A percentile compares a stretch with the other conserved stretches of the same genome.
These are phyloP conservation scores for Paraphoma chrysanthemicola DNA, from an alignment of 2,329 filamentous ascomycete genomes.

Conservation along the genomic window DNA sequence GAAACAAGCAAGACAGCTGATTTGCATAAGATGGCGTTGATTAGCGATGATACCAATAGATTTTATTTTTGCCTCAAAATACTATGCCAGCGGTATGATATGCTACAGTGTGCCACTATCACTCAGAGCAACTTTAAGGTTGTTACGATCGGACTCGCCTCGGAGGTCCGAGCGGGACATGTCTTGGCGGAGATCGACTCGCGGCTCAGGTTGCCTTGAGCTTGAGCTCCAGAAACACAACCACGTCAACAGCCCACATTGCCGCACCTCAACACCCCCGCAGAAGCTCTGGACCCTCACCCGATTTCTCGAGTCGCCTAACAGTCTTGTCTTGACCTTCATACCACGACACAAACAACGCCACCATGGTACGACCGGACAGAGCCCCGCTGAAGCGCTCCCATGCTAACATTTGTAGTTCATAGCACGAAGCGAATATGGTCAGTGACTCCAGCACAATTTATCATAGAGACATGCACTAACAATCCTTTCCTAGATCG, in stretches of 20 bases:
- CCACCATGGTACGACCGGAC: constrained; percentile 41
- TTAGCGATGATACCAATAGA: not conserved
- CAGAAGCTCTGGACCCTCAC: not conserved
- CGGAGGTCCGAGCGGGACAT: not conserved
- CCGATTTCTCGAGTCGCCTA: not conserved
- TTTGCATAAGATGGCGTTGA: not conserved
- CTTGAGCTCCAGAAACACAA: constrained; percentile 31
- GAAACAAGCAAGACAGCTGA: not conserved
- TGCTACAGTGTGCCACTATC: too few species aligned
- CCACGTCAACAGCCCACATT: constrained; percentile 16
- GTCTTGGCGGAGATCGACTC: constrained; percentile 11
- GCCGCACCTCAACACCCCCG: not conserved
- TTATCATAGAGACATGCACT: constrained; percentile 17
- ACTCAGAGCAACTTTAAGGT: too few species aligned
- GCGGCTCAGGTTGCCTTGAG: constrained; percentile 39
- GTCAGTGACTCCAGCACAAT: constrained; percentile 60
- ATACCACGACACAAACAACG: constrained; percentile 10
- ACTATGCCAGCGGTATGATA: too few species aligned
- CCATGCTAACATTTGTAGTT: constrained; percentile 64
- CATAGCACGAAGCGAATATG: constrained; percentile 99
- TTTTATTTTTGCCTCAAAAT: not conserved
- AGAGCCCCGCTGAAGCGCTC: constrained; percentile 40
- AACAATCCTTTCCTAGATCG: constrained; percentile 69
- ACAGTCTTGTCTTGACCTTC: not conserved
- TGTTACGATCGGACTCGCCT: not conserved